Base-by-base conservation (phyloP, 306 rosid genomes). In the Delonix regia region DNA sequence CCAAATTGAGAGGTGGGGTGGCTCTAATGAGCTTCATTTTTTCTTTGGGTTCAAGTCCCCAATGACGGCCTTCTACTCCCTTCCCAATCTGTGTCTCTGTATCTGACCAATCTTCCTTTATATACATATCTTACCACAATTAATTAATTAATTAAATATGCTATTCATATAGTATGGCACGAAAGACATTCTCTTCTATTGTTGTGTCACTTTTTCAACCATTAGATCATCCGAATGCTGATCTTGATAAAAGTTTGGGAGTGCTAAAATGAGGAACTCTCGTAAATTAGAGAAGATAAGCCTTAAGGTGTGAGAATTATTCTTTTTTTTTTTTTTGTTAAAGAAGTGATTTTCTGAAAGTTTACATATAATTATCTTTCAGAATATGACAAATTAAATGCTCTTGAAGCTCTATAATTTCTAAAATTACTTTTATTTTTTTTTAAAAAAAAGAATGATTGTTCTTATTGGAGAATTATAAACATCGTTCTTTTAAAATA, bases 1-100 rank as follows among this genome's bases (percentile, higher is more conserved):
- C 80, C 87, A 84, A 86, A 77, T 82, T 84, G 83, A 70, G 18
- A 76, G 21, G 11, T 30, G 21, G 11, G 15, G 10, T 60, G 7
- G 66, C 19, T 60, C 25, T 34, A 57, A 57, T 57, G 38, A 15
- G 21, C 62, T 49, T 67, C 10, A 73, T 62, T 56, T 10, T 72
- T 16, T 70, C 61, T 55, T 68, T n/a, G 81, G 86, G 86, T 66
- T 83, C 97, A 90, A 88, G 94, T 92, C 79, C 89, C 97, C 82
- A 89, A 92, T 85, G 84, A 80, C 71, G 45, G 81, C 77, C 82
- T 69, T 68, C 39, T 48, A 13, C 39, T 68, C 60, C 67, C 15
- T 48, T 75, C 75, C 67, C n/a, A 25, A 56, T 56, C n/a, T 67
- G 41, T 57, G 71, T 75, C 73, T 84, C 69, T 80, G 80, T 75